Evolutionary conservation across 148 eudicot species (phyloP).

Genomic region (Nepenthes mirabilis): DNA sequence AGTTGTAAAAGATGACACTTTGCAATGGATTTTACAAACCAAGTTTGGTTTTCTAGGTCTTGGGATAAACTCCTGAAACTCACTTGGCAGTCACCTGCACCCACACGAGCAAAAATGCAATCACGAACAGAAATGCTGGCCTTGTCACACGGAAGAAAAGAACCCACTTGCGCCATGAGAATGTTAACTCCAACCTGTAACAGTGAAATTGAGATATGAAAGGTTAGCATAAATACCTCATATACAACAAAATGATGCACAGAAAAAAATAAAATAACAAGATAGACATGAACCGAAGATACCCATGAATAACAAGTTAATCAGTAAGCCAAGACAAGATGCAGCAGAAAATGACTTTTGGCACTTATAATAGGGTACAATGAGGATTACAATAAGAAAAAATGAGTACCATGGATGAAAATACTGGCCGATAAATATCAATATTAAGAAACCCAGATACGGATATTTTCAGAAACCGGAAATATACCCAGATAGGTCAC

Average conservation of each 20-base stretch:
- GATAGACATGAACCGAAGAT: not conserved
- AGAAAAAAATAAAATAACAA: not conserved
- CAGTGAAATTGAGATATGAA: not conserved
- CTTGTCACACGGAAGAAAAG: slow-evolving; percentile 84
- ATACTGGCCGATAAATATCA: no score
- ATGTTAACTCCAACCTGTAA: slow-evolving; percentile 91
- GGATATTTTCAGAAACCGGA: no score
- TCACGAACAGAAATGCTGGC: slow-evolving; percentile 93
- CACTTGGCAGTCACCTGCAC: slow-evolving; percentile 99
- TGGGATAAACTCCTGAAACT: slow-evolving; percentile 3
- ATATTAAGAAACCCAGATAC: no score
- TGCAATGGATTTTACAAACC: no score
- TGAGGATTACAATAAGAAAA: no score
- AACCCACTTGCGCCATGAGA: slow-evolving; percentile 97
- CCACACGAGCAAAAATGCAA: slow-evolving; percentile 98
- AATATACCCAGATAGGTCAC: no score
- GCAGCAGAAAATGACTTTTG: no score
- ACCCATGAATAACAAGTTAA: not conserved
- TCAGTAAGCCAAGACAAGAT: no score
- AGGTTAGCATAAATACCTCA: not conserved
- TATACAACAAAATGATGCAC: not conserved
- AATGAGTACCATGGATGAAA: no score
- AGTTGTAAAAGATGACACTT: no score
- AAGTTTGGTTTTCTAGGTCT: no score
- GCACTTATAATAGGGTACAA: no score